Conservation (phyloP, 331 rosid species). For the Spiraea crenata region DNA sequence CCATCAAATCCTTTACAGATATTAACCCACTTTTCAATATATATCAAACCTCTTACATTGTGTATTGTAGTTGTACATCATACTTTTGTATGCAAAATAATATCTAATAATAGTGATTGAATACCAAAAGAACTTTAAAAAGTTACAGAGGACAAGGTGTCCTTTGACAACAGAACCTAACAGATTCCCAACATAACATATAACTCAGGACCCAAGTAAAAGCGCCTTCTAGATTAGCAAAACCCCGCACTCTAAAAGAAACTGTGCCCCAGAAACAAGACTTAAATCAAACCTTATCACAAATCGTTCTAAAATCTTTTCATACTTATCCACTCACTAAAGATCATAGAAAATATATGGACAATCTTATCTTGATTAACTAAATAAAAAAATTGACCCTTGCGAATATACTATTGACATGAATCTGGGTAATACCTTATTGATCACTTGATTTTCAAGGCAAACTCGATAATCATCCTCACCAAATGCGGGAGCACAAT, state of each 20-base stretch:
- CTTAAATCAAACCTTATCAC: too few species aligned
- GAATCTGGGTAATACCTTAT: constrained; percentile 51
- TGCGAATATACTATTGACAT: constrained; percentile 1
- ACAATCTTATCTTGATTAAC: background rate
- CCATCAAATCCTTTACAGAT: background rate
- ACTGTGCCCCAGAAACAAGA: too few species aligned
- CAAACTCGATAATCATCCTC: constrained; percentile 97
- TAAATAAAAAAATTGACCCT: constrained; percentile 7
- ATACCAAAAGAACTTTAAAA: background rate
- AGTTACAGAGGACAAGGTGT: background rate
- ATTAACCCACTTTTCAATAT: background rate
- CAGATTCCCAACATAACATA: background rate
- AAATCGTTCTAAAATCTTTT: too few species aligned
- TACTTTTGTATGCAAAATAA: too few species aligned
- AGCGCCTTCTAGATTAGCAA: too few species aligned
- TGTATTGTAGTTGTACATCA: too few species aligned
- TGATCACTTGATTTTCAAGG: constrained; percentile 62
- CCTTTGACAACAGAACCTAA: background rate
- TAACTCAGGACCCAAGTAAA: too few species aligned
- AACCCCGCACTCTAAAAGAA: too few species aligned
- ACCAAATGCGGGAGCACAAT: constrained; percentile 95
- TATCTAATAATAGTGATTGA: too few species aligned
- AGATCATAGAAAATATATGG: too few species aligned
- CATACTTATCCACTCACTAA: too few species aligned
- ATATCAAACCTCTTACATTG: too few species aligned